Evolutionary conservation across 2,329 filamentous ascomycete genomes (phyloP).

Genomic region (Cladophialophora psammophila): DNA sequence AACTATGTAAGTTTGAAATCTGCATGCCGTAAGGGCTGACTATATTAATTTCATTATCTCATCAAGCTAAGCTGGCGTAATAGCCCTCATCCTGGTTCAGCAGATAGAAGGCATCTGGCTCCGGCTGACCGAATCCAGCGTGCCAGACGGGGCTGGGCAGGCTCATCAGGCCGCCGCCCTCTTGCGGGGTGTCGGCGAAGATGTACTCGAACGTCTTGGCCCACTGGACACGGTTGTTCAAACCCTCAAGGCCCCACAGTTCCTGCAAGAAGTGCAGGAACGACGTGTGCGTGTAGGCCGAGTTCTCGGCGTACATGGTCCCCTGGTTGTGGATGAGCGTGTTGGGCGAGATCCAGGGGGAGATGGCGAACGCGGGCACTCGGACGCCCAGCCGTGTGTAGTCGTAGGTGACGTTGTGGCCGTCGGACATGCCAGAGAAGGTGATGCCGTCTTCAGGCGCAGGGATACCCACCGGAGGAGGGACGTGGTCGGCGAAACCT

Average conservation of each 20-base stretch:
- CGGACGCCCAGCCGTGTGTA: slow-evolving; percentile 32
- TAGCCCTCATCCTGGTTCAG: slow-evolving; percentile 46
- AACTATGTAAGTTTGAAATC: not conserved
- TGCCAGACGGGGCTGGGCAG: slow-evolving; percentile 48
- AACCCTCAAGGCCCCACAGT: slow-evolving; percentile 49
- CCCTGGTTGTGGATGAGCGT: slow-evolving; percentile 50
- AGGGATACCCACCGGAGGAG: slow-evolving; percentile 27
- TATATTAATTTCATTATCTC: not conserved
- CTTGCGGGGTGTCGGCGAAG: slow-evolving; percentile 45
- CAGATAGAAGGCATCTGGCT: slow-evolving; percentile 46
- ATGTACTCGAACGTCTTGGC: slow-evolving; percentile 52
- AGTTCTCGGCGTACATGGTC: slow-evolving; percentile 48
- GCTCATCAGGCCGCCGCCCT: slow-evolving; percentile 35
- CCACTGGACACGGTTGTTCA: slow-evolving; percentile 54
- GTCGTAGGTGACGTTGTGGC: slow-evolving; percentile 34
- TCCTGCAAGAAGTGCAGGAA: slow-evolving; percentile 52
- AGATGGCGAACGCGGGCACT: slow-evolving; percentile 30
- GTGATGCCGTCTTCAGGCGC: slow-evolving; percentile 30
- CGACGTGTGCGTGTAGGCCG: slow-evolving; percentile 51
- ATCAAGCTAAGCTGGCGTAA: slow-evolving; percentile 22
- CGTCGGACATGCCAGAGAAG: slow-evolving; percentile 31
- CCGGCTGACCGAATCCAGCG: slow-evolving; percentile 44
- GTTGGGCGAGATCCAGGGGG: slow-evolving; percentile 34
- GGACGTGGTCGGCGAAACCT: slow-evolving; percentile 35
- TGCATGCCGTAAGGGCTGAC: not conserved